These are phyloP conservation scores for Penicillium corylophilum DNA, from an alignment of 2,329 filamentous ascomycete species.

Conservation along the genomic window DNA sequence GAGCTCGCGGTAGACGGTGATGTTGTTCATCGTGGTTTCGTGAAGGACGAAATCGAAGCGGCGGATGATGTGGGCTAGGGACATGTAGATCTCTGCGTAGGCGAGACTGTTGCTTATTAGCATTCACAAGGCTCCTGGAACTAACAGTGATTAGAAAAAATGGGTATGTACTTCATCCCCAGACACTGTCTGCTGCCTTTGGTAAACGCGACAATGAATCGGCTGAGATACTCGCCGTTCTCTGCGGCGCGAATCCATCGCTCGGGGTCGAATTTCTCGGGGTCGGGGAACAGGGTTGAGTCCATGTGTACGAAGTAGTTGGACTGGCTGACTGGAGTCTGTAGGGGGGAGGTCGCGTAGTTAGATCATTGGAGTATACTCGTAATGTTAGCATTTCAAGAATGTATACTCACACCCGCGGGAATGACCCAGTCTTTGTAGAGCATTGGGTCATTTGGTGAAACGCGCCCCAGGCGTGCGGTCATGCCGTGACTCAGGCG, in stretches of 20 bases:
- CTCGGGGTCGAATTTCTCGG: constrained; percentile 19
- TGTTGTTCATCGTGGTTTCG: constrained; percentile 17
- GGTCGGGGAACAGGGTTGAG: constrained; percentile 18
- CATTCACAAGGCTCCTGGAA: neutral
- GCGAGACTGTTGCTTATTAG: constrained; percentile 16
- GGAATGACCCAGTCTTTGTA: constrained; percentile 24
- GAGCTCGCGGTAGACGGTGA: constrained; percentile 20
- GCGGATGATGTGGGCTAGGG: constrained; percentile 20
- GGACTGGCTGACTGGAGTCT: constrained; percentile 26
- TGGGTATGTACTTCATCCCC: constrained; percentile 21
- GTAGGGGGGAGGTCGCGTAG: neutral
- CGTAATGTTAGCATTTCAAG: neutral
- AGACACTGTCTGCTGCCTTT: constrained; percentile 24
- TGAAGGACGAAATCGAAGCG: constrained; percentile 17
- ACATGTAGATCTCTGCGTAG: constrained; percentile 23
- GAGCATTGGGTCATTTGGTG: constrained; percentile 13
- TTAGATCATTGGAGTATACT: neutral
- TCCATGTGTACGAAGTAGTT: constrained; percentile 28
- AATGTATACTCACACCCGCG: constrained; percentile 16
- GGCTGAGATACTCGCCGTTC: constrained; percentile 15
- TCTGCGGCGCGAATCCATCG: constrained; percentile 18
- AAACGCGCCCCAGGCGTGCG: constrained; percentile 18
- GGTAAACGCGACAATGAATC: constrained; percentile 24
- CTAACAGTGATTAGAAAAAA: neutral
- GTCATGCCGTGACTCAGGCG: constrained; percentile 25